phyloP scores from a whole-genome alignment of 2,329 filamentous ascomycete species.

The Colletotrichum sp. region DNA sequence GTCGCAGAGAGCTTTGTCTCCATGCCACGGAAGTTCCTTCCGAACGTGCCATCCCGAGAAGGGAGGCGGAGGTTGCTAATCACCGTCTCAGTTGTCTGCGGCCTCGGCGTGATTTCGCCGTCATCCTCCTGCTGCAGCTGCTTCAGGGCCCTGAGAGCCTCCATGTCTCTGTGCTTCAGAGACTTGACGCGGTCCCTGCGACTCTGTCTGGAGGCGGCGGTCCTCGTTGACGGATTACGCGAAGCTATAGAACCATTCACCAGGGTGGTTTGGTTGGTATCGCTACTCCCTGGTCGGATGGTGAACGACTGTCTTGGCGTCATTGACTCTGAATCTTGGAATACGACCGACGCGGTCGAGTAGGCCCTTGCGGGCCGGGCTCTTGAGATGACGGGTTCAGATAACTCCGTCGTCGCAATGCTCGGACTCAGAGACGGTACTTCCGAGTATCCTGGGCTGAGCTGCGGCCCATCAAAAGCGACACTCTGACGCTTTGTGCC shows the following conservation, averaged over 20 bases:
- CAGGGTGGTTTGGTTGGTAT: conserved; percentile 8
- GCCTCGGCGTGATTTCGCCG: conserved; percentile 3
- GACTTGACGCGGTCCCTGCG: conserved; percentile 43
- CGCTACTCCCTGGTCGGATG: conserved; percentile 8
- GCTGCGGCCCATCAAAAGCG: background rate
- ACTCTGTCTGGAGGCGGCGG: conserved; percentile 27
- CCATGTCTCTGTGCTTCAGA: conserved; percentile 44
- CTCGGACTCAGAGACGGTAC: conserved; percentile 34
- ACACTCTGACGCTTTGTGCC: conserved; percentile 4
- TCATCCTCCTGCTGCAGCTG: conserved; percentile 20
- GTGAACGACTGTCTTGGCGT: conserved; percentile 12
- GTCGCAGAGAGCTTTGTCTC: conserved; percentile 9
- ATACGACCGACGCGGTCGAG: conserved; percentile 30
- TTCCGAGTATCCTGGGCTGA: conserved; percentile 17
- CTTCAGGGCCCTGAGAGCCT: conserved; percentile 31
- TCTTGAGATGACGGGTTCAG: conserved; percentile 34
- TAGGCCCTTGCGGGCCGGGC: conserved; percentile 35
- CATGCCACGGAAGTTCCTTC: background rate
- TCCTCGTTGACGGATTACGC: conserved; percentile 12
- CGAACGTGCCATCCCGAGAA: conserved; percentile 18
- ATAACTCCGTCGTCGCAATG: conserved; percentile 32
- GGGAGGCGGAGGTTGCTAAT: conserved; percentile 19
- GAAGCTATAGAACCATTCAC: conserved; percentile 9
- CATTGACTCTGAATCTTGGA: conserved; percentile 19
- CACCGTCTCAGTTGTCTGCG: conserved; percentile 10